Evolutionary conservation across 306 rosid genomes (phyloP).

Genomic region (Trichosanthes truncata): DNA sequence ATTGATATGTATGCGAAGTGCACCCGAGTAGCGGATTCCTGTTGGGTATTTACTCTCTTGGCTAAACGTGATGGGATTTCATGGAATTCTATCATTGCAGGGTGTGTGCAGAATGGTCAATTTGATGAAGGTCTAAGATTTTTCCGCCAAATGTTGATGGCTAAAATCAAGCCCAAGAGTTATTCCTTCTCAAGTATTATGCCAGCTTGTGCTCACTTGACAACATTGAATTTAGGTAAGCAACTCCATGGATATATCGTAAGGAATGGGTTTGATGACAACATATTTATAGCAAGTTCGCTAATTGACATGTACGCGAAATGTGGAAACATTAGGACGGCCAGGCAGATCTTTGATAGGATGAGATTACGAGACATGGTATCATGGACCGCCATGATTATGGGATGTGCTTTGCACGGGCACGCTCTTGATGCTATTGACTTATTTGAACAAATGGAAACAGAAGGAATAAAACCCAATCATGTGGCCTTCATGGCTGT

Average conservation of each 20-base stretch:
- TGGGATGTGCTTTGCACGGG: constrained; percentile 90
- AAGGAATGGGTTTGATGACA: constrained; percentile 44
- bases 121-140: constrained; percentile 51
- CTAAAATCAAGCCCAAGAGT: constrained; percentile 38
- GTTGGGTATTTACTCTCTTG: constrained; percentile 33
- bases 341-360: constrained; percentile 45
- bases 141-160: constrained; percentile 55
- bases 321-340: constrained; percentile 61
- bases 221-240: constrained; percentile 66
- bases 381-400: constrained; percentile 84
- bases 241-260: constrained; percentile 73
- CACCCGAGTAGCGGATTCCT: constrained; percentile 35
- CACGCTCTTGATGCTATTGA: constrained; percentile 63
- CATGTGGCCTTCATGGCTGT: constrained; percentile 65
- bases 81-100: constrained; percentile 82
- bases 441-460: constrained; percentile 58
- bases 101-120: constrained; percentile 74
- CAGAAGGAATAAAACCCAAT: constrained; percentile 51
- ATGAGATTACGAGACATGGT: constrained; percentile 57
- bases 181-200: constrained; percentile 70
- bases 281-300: constrained; percentile 59
- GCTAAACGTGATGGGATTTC: constrained; percentile 45
- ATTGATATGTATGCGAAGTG: constrained; percentile 89
- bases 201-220: constrained; percentile 84
- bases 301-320: constrained; percentile 85